These are phyloP conservation scores for Lobulomyces angularis DNA, from an alignment of 192 early-diverging fungal genomes.

Conservation along the genomic window DNA sequence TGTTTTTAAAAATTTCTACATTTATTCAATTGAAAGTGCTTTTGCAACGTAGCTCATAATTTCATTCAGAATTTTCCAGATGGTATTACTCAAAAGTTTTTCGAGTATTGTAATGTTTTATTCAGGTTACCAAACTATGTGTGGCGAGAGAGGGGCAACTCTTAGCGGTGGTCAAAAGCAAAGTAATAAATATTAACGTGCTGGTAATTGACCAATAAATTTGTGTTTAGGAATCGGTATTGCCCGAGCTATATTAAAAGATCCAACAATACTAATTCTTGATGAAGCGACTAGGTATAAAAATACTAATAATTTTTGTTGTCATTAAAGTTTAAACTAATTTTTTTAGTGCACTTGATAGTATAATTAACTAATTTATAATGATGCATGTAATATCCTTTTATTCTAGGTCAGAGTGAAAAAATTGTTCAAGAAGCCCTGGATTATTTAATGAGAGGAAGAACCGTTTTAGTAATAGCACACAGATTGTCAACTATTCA, in stretches of 20 bases:
- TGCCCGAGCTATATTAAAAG: constrained; percentile 15
- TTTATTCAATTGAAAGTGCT: no score
- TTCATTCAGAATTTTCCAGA: no score
- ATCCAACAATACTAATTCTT: constrained; percentile 5
- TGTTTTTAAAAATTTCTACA: no score
- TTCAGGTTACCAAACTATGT: constrained; percentile 50
- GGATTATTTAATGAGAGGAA: not conserved
- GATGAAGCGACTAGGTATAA: constrained; percentile 1
- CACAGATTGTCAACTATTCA: constrained; percentile 9
- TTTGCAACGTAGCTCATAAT: no score
- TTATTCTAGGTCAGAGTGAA: constrained; percentile 2
- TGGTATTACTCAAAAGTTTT: no score
- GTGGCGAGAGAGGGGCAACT: constrained; percentile 55
- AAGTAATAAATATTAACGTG: constrained; percentile 39
- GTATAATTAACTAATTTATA: not conserved
- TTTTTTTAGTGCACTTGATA: not conserved
- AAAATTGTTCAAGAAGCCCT: not conserved
- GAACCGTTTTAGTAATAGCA: constrained; percentile 9
- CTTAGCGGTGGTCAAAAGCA: constrained; percentile 65
- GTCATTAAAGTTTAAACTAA: not conserved
- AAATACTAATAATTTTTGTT: not conserved
- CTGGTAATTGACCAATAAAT: no score
- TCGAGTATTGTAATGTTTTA: no score
- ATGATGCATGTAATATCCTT: not conserved
- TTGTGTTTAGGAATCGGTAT: not conserved